Conservation (phyloP, 768 basidiomycete species). For the Boletus subparvulus region DNA sequence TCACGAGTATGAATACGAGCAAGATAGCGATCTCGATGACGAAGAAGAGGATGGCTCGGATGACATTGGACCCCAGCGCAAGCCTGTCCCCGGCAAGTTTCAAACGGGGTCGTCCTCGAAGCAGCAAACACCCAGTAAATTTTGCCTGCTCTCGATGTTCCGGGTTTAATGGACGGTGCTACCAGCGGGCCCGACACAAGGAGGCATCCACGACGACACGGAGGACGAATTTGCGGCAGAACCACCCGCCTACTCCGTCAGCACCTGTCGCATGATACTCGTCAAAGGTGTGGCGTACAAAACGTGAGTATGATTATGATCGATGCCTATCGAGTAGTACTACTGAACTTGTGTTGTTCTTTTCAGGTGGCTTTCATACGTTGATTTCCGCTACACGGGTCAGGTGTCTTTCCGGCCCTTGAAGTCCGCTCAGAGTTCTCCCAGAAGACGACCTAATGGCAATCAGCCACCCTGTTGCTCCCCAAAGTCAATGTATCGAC, state of each 20-base stretch:
- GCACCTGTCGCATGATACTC: constrained; percentile 24
- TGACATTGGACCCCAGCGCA: no score
- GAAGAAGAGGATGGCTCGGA: constrained; percentile 9
- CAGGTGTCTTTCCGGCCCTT: constrained; percentile 26
- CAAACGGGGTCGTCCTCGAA: constrained; percentile 1
- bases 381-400: constrained; percentile 33
- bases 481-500: constrained; percentile 41
- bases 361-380: constrained; percentile 26
- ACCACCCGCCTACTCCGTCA: constrained; percentile 24
- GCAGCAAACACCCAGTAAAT: constrained; percentile 6
- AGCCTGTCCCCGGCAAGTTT: neutral
- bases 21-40: constrained; percentile 32
- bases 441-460: neutral
- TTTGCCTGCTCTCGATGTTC: neutral
- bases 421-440: constrained; percentile 16
- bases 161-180: neutral
- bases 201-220: neutral
- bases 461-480: constrained; percentile 23
- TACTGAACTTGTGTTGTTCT: constrained; percentile 4
- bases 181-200: neutral
- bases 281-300: constrained; percentile 29
- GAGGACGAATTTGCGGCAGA: neutral
- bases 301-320: constrained; percentile 27
- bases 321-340: neutral
- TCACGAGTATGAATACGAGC: constrained; percentile 29